These are phyloP conservation scores for Endogone sp. DNA, from an alignment of 192 early-diverging fungal species.

Conservation along the genomic window DNA sequence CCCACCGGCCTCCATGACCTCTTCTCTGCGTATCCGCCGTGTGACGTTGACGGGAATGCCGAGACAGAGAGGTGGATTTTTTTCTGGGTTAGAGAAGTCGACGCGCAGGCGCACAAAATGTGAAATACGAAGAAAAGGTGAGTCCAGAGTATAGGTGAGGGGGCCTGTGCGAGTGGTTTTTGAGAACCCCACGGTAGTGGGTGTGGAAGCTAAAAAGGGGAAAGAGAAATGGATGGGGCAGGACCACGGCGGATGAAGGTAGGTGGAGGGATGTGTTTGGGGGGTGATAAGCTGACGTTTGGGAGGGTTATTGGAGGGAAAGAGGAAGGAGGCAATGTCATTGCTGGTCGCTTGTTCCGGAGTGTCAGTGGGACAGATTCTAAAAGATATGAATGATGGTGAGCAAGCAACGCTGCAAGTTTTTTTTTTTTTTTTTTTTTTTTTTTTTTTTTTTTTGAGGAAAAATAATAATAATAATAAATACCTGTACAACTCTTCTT, in stretches of 20 bases:
- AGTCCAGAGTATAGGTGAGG: conserved; percentile 17
- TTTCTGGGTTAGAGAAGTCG: not conserved
- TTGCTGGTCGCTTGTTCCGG: conserved; percentile 5
- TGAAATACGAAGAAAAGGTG: conserved; percentile 17
- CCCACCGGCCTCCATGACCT: conserved; percentile 10
- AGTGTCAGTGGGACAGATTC: conserved; percentile 13
- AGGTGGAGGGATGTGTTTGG: conserved; percentile 4
- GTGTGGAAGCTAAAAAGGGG: not conserved
- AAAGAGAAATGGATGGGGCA: not conserved
- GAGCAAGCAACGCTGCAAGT: conserved; percentile 1
- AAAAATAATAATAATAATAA: conserved; percentile 3
- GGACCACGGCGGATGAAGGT: conserved; percentile 1
- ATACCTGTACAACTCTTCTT: conserved; percentile 29
- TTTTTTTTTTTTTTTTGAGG: not conserved
- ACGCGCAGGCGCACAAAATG: conserved; percentile 19
- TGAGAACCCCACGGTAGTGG: not conserved
- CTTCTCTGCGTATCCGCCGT: conserved; percentile 23
- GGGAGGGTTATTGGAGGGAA: no score
- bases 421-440: not conserved
- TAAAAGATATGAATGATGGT: conserved; percentile 4
- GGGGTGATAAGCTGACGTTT: conserved; percentile 9
- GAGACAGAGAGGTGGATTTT: not conserved
- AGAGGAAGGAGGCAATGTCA: conserved; percentile 13
- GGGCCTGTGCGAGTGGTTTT: not conserved
- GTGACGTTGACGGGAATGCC: conserved; percentile 21